Conservation (phyloP, 2,329 filamentous ascomycete genomes). For the Raffaelea albimanens region DNA sequence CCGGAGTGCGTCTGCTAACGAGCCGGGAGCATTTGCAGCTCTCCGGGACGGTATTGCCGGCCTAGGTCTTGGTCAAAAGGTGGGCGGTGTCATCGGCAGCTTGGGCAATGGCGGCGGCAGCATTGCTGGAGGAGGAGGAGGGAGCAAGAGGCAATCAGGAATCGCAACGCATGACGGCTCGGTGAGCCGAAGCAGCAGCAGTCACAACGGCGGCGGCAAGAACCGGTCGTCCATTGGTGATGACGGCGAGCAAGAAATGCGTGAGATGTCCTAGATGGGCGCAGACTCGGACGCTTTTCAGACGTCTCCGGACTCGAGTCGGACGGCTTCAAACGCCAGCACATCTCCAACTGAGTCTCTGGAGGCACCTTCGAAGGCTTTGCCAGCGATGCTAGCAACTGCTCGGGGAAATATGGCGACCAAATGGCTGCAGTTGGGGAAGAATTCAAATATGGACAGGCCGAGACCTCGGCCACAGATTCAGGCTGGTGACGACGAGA, state of each 20-base stretch:
- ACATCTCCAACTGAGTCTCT: too few relatives aligned
- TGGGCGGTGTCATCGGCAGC: constrained; percentile 15
- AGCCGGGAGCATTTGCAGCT: constrained; percentile 12
- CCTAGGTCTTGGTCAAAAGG: constrained; percentile 12
- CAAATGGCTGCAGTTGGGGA: too few relatives aligned
- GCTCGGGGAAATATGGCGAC: too few relatives aligned
- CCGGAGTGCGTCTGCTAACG: constrained; percentile 9
- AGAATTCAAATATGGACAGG: too few relatives aligned
- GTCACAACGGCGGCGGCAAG: not conserved
- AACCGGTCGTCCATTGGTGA: not conserved
- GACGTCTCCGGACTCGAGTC: too few relatives aligned
- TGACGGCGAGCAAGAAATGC: constrained; percentile 12
- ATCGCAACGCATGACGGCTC: not conserved
- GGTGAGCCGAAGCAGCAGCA: not conserved
- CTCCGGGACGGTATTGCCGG: constrained; percentile 15
- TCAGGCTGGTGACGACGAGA: too few relatives aligned
- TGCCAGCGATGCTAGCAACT: too few relatives aligned
- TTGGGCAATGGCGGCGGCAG: constrained; percentile 5
- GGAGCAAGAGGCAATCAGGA: not conserved
- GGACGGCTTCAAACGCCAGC: too few relatives aligned
- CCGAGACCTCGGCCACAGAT: too few relatives aligned
- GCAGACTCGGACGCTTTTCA: not conserved
- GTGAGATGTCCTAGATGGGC: constrained; percentile 8
- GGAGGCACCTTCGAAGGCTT: too few relatives aligned
- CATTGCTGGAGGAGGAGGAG: constrained; percentile 10